Percentiles rank a stretch among this genome's conserved stretches.
These are phyloP conservation scores for Moricandia moricandioides DNA, from an alignment of 345 rosid species.

Conservation along the genomic window DNA sequence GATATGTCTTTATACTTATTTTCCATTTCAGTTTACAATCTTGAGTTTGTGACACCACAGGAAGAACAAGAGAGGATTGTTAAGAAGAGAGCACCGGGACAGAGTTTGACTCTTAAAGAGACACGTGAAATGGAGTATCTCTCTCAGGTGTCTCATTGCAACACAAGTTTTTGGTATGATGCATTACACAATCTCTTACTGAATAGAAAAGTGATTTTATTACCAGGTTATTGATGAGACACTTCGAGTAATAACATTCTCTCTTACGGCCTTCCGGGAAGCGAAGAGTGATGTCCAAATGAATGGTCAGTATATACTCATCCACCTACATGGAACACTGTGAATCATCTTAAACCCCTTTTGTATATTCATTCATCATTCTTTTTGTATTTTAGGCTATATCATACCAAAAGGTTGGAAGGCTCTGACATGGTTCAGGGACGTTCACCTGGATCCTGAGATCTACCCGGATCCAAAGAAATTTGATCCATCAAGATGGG, in stretches of 20 bases:
- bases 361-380: background rate
- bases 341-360: background rate
- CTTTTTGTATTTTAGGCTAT: conserved; percentile 50
- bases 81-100: conserved; percentile 42
- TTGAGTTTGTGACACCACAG: conserved; percentile 34
- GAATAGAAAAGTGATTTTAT: background rate
- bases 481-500: conserved; percentile 88
- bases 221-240: conserved; percentile 82
- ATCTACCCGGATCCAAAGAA: conserved; percentile 60
- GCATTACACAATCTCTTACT: background rate
- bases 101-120: conserved; percentile 62
- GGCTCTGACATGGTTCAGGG: conserved; percentile 76
- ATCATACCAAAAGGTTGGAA: conserved; percentile 88
- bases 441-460: conserved; percentile 63
- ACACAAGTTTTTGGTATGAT: background rate
- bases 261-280: conserved; percentile 74
- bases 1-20: background rate
- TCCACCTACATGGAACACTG: background rate
- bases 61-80: conserved; percentile 67
- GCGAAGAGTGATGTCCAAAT: conserved; percentile 57
- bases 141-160: conserved; percentile 42
- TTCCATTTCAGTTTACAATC: background rate
- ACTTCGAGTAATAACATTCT: conserved; percentile 68
- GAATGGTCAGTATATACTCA: conserved; percentile 47
- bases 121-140: conserved; percentile 73